These are phyloP conservation scores for Aspergillus neotritici DNA, from an alignment of 2,329 filamentous ascomycete species.

Conservation along the genomic window DNA sequence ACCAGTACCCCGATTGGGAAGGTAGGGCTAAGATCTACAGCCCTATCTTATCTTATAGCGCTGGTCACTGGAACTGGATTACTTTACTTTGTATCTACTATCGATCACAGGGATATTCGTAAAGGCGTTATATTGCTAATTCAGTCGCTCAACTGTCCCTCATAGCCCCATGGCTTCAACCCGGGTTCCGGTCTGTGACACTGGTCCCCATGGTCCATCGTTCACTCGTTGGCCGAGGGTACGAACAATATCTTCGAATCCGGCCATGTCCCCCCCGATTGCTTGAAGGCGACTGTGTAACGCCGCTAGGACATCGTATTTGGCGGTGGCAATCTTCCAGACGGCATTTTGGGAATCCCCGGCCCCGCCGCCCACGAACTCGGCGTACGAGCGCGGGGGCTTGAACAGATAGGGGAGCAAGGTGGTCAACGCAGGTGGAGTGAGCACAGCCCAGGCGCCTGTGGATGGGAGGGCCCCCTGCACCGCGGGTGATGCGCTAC, in stretches of 20 bases:
- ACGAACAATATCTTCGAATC: slow-evolving; percentile 37
- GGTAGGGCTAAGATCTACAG: slow-evolving; percentile 9
- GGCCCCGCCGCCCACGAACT: slow-evolving; percentile 52
- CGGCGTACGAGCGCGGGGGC: slow-evolving; percentile 52
- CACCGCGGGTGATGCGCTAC: slow-evolving; percentile 31
- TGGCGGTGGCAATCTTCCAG: slow-evolving; percentile 53
- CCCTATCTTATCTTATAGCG: slow-evolving; percentile 1
- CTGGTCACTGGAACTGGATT: not conserved
- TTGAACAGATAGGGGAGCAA: slow-evolving; percentile 54
- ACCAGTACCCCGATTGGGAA: slow-evolving; percentile 3
- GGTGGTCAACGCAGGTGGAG: slow-evolving; percentile 46
- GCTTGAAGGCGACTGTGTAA: slow-evolving; percentile 44
- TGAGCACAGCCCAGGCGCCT: slow-evolving; percentile 49
- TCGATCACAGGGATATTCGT: not conserved
- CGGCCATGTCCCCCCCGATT: slow-evolving; percentile 24
- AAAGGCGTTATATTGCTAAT: not conserved
- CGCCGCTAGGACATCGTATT: slow-evolving; percentile 51
- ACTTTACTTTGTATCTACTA: not conserved
- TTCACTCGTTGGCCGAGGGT: slow-evolving; percentile 37
- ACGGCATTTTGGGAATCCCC: slow-evolving; percentile 54
- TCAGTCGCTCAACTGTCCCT: slow-evolving; percentile 2
- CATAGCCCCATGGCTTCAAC: slow-evolving; percentile 35
- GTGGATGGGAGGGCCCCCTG: slow-evolving; percentile 36
- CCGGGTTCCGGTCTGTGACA: slow-evolving; percentile 24
- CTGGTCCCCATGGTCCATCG: slow-evolving; percentile 39